phyloP scores from a whole-genome alignment of 805 yeast genomes.

The Pichia rugopelliculosa region DNA sequence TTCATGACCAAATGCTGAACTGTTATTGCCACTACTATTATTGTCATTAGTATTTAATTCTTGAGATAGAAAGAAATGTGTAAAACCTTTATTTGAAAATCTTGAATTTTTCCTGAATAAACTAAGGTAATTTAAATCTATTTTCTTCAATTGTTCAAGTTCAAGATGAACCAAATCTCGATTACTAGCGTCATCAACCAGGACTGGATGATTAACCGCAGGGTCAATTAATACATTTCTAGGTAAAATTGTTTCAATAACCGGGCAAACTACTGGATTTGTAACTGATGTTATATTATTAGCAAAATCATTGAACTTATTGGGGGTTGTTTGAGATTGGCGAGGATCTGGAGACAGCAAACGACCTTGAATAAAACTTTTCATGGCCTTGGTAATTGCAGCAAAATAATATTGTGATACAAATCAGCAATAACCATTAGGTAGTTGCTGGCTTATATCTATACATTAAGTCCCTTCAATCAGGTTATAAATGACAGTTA shows the following conservation, averaged over 20 bases:
- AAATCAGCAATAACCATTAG: no score
- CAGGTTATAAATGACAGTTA: no score
- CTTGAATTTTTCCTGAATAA: conserved; percentile 38
- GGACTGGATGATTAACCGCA: background rate
- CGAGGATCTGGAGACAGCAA: background rate
- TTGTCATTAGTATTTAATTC: conserved; percentile 36
- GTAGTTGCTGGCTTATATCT: no score
- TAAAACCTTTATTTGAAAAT: conserved; percentile 38
- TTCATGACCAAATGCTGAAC: background rate
- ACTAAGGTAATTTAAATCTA: conserved; percentile 48
- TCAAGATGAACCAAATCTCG: background rate
- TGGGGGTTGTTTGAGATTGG: background rate
- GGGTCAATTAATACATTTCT: background rate
- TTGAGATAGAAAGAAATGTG: conserved; percentile 57
- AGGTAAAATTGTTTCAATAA: background rate
- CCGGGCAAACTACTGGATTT: background rate
- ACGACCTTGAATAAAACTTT: background rate
- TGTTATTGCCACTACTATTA: background rate
- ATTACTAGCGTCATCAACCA: background rate
- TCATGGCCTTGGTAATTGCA: no score
- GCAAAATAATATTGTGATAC: no score
- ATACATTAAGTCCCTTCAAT: no score
- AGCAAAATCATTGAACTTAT: background rate
- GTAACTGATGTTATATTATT: background rate
- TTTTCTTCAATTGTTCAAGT: conserved; percentile 16